These are phyloP conservation scores for Xerocomus potaroensis DNA, from an alignment of 768 basidiomycete species.

Conservation along the genomic window DNA sequence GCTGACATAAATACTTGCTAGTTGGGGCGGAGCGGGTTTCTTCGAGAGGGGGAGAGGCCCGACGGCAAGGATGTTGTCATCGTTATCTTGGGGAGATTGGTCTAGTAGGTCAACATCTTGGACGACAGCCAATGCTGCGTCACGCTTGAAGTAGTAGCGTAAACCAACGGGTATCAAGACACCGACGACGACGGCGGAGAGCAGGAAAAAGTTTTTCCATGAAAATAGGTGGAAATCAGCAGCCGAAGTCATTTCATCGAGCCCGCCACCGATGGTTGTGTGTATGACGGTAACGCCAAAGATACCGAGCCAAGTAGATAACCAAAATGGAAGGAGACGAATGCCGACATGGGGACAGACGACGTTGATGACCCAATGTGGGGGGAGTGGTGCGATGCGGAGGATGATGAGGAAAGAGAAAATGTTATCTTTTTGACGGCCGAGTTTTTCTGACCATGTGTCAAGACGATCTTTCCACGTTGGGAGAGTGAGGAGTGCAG, in stretches of 20 bases:
- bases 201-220: constrained; percentile 82
- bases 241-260: constrained; percentile 93
- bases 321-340: constrained; percentile 80
- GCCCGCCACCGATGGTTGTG: constrained; percentile 87
- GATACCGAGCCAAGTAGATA: constrained; percentile 85
- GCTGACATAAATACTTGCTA: constrained; percentile 33
- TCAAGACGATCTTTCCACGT: constrained; percentile 82
- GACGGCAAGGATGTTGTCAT: constrained; percentile 51
- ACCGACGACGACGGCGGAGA: constrained; percentile 82
- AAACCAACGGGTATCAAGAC: constrained; percentile 93
- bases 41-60: constrained; percentile 46
- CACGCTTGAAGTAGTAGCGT: constrained; percentile 73
- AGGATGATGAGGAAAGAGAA: constrained; percentile 93
- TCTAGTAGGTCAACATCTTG: constrained; percentile 34
- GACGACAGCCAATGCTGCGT: constrained; percentile 42
- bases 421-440: constrained; percentile 75
- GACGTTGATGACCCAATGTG: constrained; percentile 95
- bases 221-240: constrained; percentile 93
- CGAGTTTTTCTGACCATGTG: constrained; percentile 75
- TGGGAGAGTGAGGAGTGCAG: constrained; percentile 83
- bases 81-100: constrained; percentile 32
- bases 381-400: constrained; percentile 89
- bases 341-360: constrained; percentile 92
- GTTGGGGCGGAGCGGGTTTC: constrained; percentile 36
- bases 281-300: constrained; percentile 92